Conservation (phyloP, 2,329 filamentous ascomycete species). For the Fusarium austroafricanum region DNA sequence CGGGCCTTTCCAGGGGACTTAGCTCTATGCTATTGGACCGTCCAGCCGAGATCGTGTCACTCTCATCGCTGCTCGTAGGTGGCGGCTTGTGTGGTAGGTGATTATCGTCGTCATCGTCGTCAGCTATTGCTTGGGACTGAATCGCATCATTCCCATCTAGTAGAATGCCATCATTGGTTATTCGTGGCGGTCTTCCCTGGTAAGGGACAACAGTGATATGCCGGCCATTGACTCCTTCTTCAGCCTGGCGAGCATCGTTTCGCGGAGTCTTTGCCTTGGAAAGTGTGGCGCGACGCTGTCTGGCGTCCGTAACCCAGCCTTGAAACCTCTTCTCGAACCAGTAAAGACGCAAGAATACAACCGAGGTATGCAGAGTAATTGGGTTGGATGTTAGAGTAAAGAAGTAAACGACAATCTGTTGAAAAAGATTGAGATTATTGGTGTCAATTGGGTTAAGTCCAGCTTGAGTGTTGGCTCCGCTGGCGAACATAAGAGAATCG, state of each 20-base stretch:
- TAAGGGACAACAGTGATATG: constrained; percentile 74
- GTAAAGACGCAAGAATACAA: constrained; percentile 93
- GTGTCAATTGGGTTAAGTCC: constrained; percentile 85
- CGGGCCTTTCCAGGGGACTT: constrained; percentile 37
- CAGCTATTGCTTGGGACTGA: constrained; percentile 42
- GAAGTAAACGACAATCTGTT: constrained; percentile 79
- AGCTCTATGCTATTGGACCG: constrained; percentile 43
- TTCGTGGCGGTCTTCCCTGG: constrained; percentile 64
- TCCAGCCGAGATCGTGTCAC: constrained; percentile 49
- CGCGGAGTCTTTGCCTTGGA: constrained; percentile 67
- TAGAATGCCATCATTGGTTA: constrained; percentile 71
- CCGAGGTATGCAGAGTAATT: constrained; percentile 84
- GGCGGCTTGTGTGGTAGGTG: constrained; percentile 41
- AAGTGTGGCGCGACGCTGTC: constrained; percentile 72
- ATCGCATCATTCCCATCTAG: constrained; percentile 49
- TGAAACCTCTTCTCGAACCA: constrained; percentile 99
- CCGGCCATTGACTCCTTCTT: constrained; percentile 73
- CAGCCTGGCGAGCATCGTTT: constrained; percentile 60
- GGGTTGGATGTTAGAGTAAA: constrained; percentile 81
- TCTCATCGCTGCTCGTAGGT: constrained; percentile 53
- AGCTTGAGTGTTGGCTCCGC: constrained; percentile 88
- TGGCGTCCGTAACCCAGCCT: constrained; percentile 79
- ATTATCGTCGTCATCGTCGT: constrained; percentile 48
- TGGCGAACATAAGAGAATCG: constrained; percentile 90
- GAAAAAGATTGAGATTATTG: constrained; percentile 75